A percentile compares a stretch with the other conserved stretches of the same genome.
Evolutionary conservation across 441 rosid species (phyloP).

Genomic region (Adansonia madagascariensis): DNA sequence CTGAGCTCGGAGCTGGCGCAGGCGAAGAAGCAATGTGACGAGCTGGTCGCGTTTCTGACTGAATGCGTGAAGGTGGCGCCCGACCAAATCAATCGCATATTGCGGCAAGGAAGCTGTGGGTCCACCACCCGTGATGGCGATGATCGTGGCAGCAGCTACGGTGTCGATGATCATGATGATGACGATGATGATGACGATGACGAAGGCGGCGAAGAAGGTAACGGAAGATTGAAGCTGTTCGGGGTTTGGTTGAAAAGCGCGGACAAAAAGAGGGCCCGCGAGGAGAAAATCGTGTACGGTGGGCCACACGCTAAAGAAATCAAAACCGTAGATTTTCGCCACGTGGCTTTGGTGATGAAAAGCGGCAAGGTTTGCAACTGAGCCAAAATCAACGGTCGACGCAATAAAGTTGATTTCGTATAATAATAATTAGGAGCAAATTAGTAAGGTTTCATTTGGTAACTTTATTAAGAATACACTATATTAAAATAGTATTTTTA

Average conservation of each 20-base stretch:
- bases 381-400: not conserved
- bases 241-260: constrained; percentile 75
- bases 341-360: constrained; percentile 46
- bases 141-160: constrained; percentile 13
- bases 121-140: constrained; percentile 35
- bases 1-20: constrained; percentile 61
- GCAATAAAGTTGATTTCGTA: not conserved
- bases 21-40: constrained; percentile 67
- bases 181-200: constrained; percentile 5
- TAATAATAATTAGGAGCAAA: no score
- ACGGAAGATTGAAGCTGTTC: constrained; percentile 65
- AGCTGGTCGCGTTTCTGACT: constrained; percentile 61
- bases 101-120: constrained; percentile 47
- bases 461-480: no score
- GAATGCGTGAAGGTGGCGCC: constrained; percentile 66
- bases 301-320: constrained; percentile 54
- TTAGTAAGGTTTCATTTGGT: no score
- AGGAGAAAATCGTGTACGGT: constrained; percentile 47
- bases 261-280: constrained; percentile 59
- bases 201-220: constrained; percentile 30
- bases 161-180: not conserved
- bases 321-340: constrained; percentile 42
- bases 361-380: constrained; percentile 56
- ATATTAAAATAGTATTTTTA: no score
- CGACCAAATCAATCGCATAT: constrained; percentile 66